Evolutionary conservation across 257 asterid genomes (phyloP).

Genomic region (Solanum ossicruentum): DNA sequence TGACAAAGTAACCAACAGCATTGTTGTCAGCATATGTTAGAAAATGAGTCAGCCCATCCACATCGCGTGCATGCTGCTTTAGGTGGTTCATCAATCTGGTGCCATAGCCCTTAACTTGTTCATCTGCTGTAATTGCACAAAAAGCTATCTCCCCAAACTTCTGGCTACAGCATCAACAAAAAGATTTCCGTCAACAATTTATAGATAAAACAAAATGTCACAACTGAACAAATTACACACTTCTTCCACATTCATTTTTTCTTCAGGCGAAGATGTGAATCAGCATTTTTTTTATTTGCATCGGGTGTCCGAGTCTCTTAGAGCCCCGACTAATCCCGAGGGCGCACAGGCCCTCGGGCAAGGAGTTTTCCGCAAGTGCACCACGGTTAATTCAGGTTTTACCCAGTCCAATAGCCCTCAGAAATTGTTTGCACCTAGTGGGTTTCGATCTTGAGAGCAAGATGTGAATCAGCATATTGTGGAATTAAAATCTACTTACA

Average conservation of each 20-base stretch:
- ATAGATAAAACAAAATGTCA: background rate
- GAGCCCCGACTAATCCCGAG: no score
- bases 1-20: slow-evolving; percentile 98
- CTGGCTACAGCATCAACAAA: slow-evolving; percentile 46
- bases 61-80: slow-evolving; percentile 95
- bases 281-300: background rate
- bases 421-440: no score
- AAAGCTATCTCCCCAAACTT: slow-evolving; percentile 98
- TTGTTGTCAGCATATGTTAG: slow-evolving; percentile 98
- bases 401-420: no score
- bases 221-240: background rate
- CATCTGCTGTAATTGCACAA: slow-evolving; percentile 95
- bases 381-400: no score
- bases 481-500: background rate
- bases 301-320: no score
- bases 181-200: background rate
- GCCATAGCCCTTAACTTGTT: slow-evolving; percentile 98
- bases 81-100: slow-evolving; percentile 97
- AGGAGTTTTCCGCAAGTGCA: no score
- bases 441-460: background rate
- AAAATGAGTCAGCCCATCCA: slow-evolving; percentile 87
- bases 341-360: no score
- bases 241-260: background rate
- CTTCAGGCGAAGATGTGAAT: background rate
- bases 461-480: background rate